A percentile compares a stretch with the other conserved stretches of the same genome.
Evolutionary conservation across 2,329 filamentous ascomycete species (phyloP).

Genomic region (Ophiostoma piceae): DNA sequence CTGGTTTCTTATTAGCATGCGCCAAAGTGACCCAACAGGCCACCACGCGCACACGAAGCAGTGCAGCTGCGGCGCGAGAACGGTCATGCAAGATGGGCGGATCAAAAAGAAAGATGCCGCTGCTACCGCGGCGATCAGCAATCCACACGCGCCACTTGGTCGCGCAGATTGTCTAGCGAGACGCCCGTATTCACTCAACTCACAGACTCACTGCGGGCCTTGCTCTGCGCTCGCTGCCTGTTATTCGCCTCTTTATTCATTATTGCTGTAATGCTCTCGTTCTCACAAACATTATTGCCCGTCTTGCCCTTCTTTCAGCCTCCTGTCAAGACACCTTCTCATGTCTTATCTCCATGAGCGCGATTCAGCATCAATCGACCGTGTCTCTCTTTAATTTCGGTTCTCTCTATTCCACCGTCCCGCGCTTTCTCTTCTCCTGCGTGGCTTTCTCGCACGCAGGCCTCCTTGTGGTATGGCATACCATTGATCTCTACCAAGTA

Average conservation of each 20-base stretch:
- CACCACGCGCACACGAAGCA: background rate
- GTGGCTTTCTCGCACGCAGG: background rate
- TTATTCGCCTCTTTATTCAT: background rate
- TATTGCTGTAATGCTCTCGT: background rate
- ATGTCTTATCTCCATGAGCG: background rate
- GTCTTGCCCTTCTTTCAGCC: background rate
- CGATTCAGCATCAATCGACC: background rate
- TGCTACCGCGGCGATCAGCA: slow-evolving; percentile 3
- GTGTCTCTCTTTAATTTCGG: background rate
- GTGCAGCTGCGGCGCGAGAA: slow-evolving; percentile 11
- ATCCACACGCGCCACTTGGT: slow-evolving; percentile 13
- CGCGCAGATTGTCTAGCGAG: background rate
- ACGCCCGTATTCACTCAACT: background rate
- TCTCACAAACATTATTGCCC: background rate
- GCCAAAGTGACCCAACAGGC: background rate
- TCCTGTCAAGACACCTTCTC: no score
- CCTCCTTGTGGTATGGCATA: slow-evolving; percentile 1
- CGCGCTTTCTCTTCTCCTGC: background rate
- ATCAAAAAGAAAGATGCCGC: slow-evolving; percentile 1
- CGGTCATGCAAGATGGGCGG: background rate
- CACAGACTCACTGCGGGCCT: background rate
- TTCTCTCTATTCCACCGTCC: background rate
- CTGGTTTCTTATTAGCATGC: background rate
- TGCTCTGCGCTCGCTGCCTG: background rate
- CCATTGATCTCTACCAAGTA: background rate